Evolutionary conservation across 2,329 filamentous ascomycete species (phyloP).

Genomic region (Nectriaceae sp.): DNA sequence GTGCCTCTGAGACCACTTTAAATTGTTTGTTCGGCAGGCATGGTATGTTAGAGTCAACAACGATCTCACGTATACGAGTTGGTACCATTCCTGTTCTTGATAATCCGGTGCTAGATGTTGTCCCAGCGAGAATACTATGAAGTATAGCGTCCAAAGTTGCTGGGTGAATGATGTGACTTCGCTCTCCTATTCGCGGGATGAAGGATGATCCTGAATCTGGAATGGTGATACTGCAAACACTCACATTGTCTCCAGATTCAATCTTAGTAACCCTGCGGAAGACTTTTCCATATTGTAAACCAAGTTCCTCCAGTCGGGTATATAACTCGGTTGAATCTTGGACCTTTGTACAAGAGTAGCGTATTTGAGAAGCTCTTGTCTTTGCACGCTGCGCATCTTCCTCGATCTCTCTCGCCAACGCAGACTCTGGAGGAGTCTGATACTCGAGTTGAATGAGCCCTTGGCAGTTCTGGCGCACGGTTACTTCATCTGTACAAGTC

Average conservation of each 20-base stretch:
- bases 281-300: background rate
- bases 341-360: too few species aligned
- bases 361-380: too few species aligned
- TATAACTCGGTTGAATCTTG: too few species aligned
- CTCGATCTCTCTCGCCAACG: background rate
- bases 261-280: background rate
- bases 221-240: background rate
- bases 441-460: background rate
- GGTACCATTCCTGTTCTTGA: too few species aligned
- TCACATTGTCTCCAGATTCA: background rate
- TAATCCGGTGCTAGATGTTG: too few species aligned
- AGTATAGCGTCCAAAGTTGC: slow-evolving; percentile 36
- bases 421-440: background rate
- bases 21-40: too few species aligned
- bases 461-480: background rate
- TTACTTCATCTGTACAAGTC: background rate
- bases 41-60: too few species aligned
- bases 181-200: background rate
- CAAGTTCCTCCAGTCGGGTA: background rate
- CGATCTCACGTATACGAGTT: too few species aligned
- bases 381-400: too few species aligned
- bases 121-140: slow-evolving; percentile 15
- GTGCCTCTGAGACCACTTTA: too few species aligned
- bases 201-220: background rate
- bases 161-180: slow-evolving; percentile 37